Percentiles rank a stretch among this genome's conserved stretches.
Evolutionary conservation across 805 yeast genomes (phyloP).

Genomic region (Myxozyma kluyveri): DNA sequence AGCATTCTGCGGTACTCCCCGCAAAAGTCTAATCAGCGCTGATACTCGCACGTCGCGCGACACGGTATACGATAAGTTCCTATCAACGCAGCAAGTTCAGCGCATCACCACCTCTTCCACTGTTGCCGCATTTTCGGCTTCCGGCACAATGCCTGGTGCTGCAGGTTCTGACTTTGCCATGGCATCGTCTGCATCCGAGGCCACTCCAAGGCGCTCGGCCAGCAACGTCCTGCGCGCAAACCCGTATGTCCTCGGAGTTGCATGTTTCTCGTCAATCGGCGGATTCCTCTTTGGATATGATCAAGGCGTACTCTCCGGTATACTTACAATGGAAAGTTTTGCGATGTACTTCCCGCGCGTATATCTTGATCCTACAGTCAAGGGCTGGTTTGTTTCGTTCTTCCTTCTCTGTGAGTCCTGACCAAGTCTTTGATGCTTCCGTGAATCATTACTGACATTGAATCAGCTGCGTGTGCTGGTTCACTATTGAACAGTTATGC

Average conservation of each 20-base stretch:
- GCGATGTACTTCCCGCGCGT: conserved; percentile 25
- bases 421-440: not conserved
- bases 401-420: conserved; percentile 18
- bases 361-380: conserved; percentile 21
- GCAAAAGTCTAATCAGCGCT: too few species aligned
- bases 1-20: too few species aligned
- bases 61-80: too few species aligned
- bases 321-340: conserved; percentile 33
- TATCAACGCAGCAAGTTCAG: too few species aligned
- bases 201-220: too few species aligned
- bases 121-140: too few species aligned
- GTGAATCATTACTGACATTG: not conserved
- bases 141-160: too few species aligned
- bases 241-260: conserved; percentile 30
- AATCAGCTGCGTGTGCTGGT: conserved; percentile 27
- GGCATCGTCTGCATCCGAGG: too few species aligned
- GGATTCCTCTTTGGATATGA: conserved; percentile 36
- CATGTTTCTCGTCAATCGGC: conserved; percentile 35
- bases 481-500: conserved; percentile 21
- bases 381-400: conserved; percentile 29
- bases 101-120: too few species aligned
- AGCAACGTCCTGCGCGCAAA: conserved; percentile 12
- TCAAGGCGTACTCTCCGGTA: conserved; percentile 35
- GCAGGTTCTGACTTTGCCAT: too few species aligned
- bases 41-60: too few species aligned